Base-by-base conservation (phyloP, 2,329 filamentous ascomycete species). In the Neonectria sp. region DNA sequence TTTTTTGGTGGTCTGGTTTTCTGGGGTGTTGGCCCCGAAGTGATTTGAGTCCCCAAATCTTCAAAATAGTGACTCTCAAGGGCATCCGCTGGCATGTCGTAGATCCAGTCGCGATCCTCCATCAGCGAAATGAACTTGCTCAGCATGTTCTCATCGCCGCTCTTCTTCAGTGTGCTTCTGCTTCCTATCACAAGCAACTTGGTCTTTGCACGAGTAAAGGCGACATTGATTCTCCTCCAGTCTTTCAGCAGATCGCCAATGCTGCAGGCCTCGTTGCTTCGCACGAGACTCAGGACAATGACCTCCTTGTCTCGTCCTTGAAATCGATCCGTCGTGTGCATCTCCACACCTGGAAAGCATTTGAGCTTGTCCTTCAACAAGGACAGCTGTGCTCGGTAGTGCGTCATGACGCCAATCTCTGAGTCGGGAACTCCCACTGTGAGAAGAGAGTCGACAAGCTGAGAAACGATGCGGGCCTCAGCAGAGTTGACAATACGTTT, bases 271-370 rank as follows among this genome's bases (percentile, higher is more conserved):
- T 95, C 91, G 75, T 99, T 99, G 78, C 91, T 95, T 33, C 96
- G 89, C 15, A 98, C 96, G 33, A 97, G 91, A 62, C 90, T 94
- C 9, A 99, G 87, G 15, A 99, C 89, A 1, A 98, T 89, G 3
- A 97, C 91, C 77, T 97, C 95, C 79, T 99, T 99, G 82, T 99
- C 96, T 11, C 96, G 90, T 7, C 96, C 96, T 79, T 99, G 96
- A 80, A 97, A 99, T 51, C 95, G 94, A 81, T 99, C 96, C 3
- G 96, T 95, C 0, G 96, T 98, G 81, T 99, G 95, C 88, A 98
- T 95, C 81, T 99, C 96, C 2, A 99, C 90, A 2, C 89, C 88
- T 0, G 85, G 64, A 73, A 86, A 81, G 48, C 82, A 84, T 35
- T 89, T 89, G 37, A 97, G 88, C 12, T 86, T 86, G 68, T 95